Percentiles rank a stretch among this genome's conserved stretches.
Evolutionary conservation across 2,329 filamentous ascomycete species (phyloP).

Genomic region (Sporothrix pallida): DNA sequence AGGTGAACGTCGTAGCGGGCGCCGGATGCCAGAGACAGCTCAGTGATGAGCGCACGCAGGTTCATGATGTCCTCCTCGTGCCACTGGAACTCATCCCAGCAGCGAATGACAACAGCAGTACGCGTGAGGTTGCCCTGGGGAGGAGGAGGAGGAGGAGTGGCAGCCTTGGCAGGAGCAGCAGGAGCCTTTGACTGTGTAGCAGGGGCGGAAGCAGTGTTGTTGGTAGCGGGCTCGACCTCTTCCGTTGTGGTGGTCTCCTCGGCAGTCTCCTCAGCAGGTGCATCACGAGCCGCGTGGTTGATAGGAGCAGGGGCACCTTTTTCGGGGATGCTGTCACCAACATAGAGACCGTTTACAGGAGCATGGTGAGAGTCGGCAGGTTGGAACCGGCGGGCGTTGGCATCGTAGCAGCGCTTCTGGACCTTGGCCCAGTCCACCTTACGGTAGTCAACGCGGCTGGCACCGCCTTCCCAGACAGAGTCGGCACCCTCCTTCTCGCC

Average conservation of each 20-base stretch:
- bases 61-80: constrained; percentile 81
- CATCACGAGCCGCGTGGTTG: constrained; percentile 18
- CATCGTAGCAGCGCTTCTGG: constrained; percentile 73
- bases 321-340: constrained; percentile 42
- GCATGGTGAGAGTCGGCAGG: constrained; percentile 49
- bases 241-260: not conserved
- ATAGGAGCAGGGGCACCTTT: not conserved
- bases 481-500: constrained; percentile 83
- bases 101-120: constrained; percentile 80
- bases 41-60: constrained; percentile 81
- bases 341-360: constrained; percentile 58
- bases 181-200: constrained; percentile 37
- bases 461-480: constrained; percentile 72
- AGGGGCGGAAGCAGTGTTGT: constrained; percentile 2
- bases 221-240: not conserved
- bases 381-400: constrained; percentile 74
- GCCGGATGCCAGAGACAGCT: constrained; percentile 79
- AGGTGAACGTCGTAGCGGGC: constrained; percentile 88
- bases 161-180: not conserved
- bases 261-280: not conserved
- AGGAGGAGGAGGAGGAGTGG: not conserved
- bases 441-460: constrained; percentile 76
- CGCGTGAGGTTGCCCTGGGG: constrained; percentile 50
- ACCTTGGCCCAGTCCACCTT: constrained; percentile 78
- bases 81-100: constrained; percentile 82